phyloP scores from a whole-genome alignment of 352 stramenopile species.

The Pythium inflatum region DNA sequence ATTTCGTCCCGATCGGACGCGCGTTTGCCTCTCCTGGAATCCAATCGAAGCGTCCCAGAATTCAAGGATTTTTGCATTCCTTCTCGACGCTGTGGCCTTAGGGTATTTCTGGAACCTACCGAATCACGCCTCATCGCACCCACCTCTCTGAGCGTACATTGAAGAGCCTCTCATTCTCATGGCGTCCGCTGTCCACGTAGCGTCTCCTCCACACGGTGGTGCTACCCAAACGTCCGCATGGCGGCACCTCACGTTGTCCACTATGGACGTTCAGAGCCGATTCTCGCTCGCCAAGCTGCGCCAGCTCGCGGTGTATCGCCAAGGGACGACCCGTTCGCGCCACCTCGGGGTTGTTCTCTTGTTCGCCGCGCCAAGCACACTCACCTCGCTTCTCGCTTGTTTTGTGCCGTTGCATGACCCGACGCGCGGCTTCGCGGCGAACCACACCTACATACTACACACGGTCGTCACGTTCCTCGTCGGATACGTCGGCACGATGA shows the following conservation, averaged over 20 bases:
- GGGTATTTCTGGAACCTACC: no score
- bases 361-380: neutral
- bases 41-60: no score
- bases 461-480: neutral
- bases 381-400: neutral
- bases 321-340: neutral
- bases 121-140: no score
- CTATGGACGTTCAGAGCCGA: neutral
- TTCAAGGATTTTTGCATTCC: no score
- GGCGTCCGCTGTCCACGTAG: neutral
- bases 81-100: no score
- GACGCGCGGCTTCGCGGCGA: neutral
- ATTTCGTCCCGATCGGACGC: no score
- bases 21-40: no score
- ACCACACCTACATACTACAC: neutral
- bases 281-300: constrained; percentile 1
- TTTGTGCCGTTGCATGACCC: constrained; percentile 9
- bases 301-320: neutral
- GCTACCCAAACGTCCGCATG: no score
- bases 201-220: neutral
- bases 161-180: no score
- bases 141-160: no score
- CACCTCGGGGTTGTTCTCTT: neutral
- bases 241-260: no score
- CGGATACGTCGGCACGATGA: neutral